A percentile compares a stretch with the other conserved stretches of the same genome.
phyloP scores from a whole-genome alignment of 2,329 filamentous ascomycete species.

The Cladobotryum protrusum region DNA sequence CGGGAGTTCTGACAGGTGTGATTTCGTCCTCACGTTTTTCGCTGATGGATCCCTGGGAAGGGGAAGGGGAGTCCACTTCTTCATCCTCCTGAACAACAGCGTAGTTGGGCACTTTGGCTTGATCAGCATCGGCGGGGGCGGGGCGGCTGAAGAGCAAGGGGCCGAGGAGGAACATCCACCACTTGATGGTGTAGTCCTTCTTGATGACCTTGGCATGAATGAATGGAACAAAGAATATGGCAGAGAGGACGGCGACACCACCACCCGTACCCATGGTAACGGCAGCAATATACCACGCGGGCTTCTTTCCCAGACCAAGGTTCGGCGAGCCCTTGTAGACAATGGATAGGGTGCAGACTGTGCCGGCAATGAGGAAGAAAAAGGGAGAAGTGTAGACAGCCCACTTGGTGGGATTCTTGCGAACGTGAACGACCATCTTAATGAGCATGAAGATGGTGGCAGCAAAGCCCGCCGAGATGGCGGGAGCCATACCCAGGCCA shows the following conservation, averaged over 20 bases:
- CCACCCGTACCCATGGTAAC: slow-evolving; percentile 60
- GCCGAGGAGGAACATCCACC: slow-evolving; percentile 56
- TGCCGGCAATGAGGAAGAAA: slow-evolving; percentile 71
- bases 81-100: slow-evolving; percentile 65
- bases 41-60: slow-evolving; percentile 27
- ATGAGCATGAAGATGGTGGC: slow-evolving; percentile 66
- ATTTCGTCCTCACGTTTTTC: slow-evolving; percentile 16
- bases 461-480: slow-evolving; percentile 58
- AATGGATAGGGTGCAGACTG: slow-evolving; percentile 68
- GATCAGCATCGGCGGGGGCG: slow-evolving; percentile 44
- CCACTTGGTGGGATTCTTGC: slow-evolving; percentile 65
- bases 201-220: slow-evolving; percentile 62
- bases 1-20: slow-evolving; percentile 12
- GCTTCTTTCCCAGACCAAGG: slow-evolving; percentile 59
- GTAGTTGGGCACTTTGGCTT: slow-evolving; percentile 64
- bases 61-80: slow-evolving; percentile 24
- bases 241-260: slow-evolving; percentile 53
- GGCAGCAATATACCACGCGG: slow-evolving; percentile 58
- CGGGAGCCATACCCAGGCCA: slow-evolving; percentile 64
- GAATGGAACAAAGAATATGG: slow-evolving; percentile 68
- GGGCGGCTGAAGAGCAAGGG: slow-evolving; percentile 59
- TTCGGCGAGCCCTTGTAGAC: slow-evolving; percentile 76
- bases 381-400: slow-evolving; percentile 67
- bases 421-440: slow-evolving; percentile 58
- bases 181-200: slow-evolving; percentile 58